phyloP scores from a whole-genome alignment of 192 early-diverging fungal genomes.

The Oehlia diaphana region DNA sequence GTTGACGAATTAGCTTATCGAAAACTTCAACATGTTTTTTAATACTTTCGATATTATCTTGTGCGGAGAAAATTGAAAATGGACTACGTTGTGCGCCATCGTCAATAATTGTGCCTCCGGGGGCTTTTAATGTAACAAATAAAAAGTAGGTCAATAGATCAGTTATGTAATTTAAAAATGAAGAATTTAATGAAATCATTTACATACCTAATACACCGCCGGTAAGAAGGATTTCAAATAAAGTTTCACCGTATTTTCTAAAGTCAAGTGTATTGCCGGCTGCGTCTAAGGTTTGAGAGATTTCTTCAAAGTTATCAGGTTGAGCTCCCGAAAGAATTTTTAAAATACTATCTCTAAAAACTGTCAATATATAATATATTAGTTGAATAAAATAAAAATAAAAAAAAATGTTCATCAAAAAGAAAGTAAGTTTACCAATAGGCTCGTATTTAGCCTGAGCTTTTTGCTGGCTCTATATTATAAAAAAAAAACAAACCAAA shows the following conservation, averaged over 20 bases:
- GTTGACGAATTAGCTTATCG: conserved; percentile 78
- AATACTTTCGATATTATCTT: conserved; percentile 68
- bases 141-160: not conserved
- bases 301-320: conserved; percentile 69
- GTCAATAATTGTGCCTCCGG: conserved; percentile 74
- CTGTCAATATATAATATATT: conserved; percentile 31
- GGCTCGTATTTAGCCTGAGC: conserved; percentile 67
- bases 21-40: conserved; percentile 82
- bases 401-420: not conserved
- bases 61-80: conserved; percentile 76
- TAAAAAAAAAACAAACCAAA: not conserved
- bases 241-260: conserved; percentile 91
- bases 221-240: conserved; percentile 92
- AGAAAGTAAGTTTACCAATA: conserved; percentile 39
- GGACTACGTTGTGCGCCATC: conserved; percentile 78
- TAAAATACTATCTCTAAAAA: conserved; percentile 63
- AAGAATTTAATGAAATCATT: not conserved
- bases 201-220: conserved; percentile 86
- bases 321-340: conserved; percentile 45
- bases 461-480: conserved; percentile 61
- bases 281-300: conserved; percentile 73
- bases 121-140: conserved; percentile 48
- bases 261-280: conserved; percentile 89
- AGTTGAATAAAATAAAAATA: not conserved
- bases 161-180: not conserved